phyloP scores from a whole-genome alignment of 2,329 filamentous ascomycete species.

The Nakataea oryzae region DNA sequence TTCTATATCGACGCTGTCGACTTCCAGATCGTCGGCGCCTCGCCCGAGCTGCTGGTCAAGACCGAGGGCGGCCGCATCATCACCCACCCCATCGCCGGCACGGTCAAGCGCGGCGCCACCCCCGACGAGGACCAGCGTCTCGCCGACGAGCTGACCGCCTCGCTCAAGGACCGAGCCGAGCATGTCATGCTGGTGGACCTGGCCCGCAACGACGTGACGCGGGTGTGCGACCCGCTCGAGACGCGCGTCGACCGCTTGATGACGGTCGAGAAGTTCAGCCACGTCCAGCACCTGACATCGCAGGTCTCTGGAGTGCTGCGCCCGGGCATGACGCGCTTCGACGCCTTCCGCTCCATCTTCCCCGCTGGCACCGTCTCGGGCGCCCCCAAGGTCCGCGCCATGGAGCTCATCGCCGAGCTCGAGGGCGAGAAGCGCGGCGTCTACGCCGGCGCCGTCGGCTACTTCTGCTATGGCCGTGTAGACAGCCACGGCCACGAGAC shows the following conservation, averaged over 20 bases:
- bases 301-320: constrained; percentile 90
- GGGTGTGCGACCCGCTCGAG: constrained; percentile 81
- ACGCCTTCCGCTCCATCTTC: constrained; percentile 94
- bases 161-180: constrained; percentile 84
- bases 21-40: constrained; percentile 93
- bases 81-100: constrained; percentile 94
- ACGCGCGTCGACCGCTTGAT: constrained; percentile 90
- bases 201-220: constrained; percentile 92
- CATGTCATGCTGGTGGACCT: constrained; percentile 98
- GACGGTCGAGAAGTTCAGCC: constrained; percentile 89
- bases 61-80: constrained; percentile 73
- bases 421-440: constrained; percentile 90
- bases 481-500: constrained; percentile 43
- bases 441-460: constrained; percentile 92
- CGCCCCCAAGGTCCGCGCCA: constrained; percentile 89
- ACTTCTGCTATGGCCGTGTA: constrained; percentile 80
- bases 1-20: constrained; percentile 89
- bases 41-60: constrained; percentile 90
- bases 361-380: constrained; percentile 93
- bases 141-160: constrained; percentile 65
- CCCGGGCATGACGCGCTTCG: constrained; percentile 76
- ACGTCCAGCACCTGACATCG: constrained; percentile 94
- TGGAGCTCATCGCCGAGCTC: constrained; percentile 93
- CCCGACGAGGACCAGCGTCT: constrained; percentile 72
- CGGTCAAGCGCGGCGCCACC: constrained; percentile 76